These are phyloP conservation scores for Suhomyces xylopsoci DNA, from an alignment of 805 yeast species.

Conservation along the genomic window DNA sequence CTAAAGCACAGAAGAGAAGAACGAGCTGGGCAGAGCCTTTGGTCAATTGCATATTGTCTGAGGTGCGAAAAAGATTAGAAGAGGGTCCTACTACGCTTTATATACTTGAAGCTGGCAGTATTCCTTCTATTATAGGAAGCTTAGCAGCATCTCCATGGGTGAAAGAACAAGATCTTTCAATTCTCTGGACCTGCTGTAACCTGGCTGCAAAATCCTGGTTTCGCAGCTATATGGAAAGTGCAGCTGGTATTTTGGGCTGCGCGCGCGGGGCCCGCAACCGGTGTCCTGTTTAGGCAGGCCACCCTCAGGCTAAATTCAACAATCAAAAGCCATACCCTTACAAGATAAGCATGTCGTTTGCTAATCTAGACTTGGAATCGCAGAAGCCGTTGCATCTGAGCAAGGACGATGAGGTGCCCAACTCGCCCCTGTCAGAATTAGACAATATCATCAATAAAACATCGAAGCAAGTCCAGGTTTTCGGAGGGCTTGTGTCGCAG, in stretches of 20 bases:
- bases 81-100: not conserved
- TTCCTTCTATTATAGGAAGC: not conserved
- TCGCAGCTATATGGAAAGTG: not conserved
- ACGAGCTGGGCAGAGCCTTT: not conserved
- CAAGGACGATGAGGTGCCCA: not conserved
- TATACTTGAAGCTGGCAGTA: not conserved
- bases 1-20: constrained; percentile 9
- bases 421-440: constrained; percentile 21
- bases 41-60: constrained; percentile 6
- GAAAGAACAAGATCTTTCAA: not conserved
- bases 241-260: not conserved
- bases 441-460: constrained; percentile 34
- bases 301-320: not conserved
- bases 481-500: constrained; percentile 48
- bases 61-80: not conserved
- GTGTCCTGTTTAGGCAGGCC: not conserved
- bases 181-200: not conserved
- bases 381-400: constrained; percentile 26
- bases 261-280: not conserved
- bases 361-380: constrained; percentile 50
- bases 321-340: not conserved
- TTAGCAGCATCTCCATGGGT: not conserved
- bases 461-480: constrained; percentile 41
- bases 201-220: not conserved
- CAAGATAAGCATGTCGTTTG: constrained; percentile 47